These are phyloP conservation scores for Suillus brevipes DNA, from an alignment of 768 basidiomycete species.

Conservation along the genomic window DNA sequence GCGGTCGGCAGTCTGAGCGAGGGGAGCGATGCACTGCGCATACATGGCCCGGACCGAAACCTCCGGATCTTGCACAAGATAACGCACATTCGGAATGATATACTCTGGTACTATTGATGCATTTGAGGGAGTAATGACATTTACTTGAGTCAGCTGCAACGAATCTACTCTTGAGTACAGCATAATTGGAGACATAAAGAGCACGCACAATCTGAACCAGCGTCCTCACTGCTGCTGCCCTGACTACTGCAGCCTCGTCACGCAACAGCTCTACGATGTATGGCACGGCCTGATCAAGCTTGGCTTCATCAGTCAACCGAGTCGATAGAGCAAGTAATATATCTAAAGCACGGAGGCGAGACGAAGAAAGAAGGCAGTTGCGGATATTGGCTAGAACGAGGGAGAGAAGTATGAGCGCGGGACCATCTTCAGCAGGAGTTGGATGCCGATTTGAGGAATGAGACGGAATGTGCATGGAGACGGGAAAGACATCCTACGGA, in stretches of 20 bases:
- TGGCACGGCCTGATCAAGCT: constrained; percentile 89
- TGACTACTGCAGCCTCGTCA: constrained; percentile 82
- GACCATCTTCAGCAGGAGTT: constrained; percentile 77
- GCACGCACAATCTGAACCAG: constrained; percentile 78
- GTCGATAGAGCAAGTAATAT: constrained; percentile 79
- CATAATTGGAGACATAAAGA: background rate
- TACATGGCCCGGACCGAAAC: constrained; percentile 78
- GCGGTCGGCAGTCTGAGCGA: constrained; percentile 83
- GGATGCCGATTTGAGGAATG: constrained; percentile 38
- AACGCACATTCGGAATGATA: constrained; percentile 86
- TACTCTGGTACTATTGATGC: constrained; percentile 90
- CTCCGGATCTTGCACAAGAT: constrained; percentile 82
- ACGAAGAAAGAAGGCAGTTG: constrained; percentile 82
- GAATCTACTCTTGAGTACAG: constrained; percentile 32
- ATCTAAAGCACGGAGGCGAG: constrained; percentile 83
- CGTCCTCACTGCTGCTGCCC: constrained; percentile 75
- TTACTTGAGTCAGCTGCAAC: constrained; percentile 57
- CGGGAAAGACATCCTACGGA: constrained; percentile 71
- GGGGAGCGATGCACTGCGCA: constrained; percentile 80
- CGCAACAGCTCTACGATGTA: constrained; percentile 87
- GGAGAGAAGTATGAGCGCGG: constrained; percentile 84
- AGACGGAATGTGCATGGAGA: constrained; percentile 70
- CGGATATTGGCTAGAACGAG: constrained; percentile 87
- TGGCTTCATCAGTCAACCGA: constrained; percentile 91
- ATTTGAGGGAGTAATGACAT: constrained; percentile 64